Percentiles rank a stretch among this genome's conserved stretches.
These are phyloP conservation scores for Corchorus olitorius DNA, from an alignment of 345 rosid genomes.

Conservation along the genomic window DNA sequence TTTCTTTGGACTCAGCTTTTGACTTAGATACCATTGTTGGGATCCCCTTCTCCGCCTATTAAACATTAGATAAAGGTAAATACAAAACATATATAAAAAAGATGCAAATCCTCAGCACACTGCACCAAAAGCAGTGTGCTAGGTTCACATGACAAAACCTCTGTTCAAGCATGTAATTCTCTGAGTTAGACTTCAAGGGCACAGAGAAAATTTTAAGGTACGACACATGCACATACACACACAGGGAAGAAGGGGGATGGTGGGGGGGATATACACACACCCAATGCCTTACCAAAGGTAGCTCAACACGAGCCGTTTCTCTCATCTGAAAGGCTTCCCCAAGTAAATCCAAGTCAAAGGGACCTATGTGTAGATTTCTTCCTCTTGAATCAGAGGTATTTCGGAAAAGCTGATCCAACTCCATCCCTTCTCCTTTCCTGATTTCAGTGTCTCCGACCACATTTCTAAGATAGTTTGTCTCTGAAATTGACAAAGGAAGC, in stretches of 20 bases:
- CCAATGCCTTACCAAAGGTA: slow-evolving; percentile 56
- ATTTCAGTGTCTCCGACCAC: slow-evolving; percentile 84
- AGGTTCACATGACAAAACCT: not conserved
- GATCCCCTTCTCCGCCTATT: slow-evolving; percentile 72
- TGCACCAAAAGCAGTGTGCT: not conserved
- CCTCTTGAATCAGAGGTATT: slow-evolving; percentile 40
- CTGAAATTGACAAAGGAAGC: slow-evolving; percentile 72
- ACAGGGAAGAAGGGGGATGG: no score
- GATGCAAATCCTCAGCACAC: not conserved
- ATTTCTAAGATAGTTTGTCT: slow-evolving; percentile 67
- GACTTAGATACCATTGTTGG: slow-evolving; percentile 71
- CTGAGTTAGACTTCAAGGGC: not conserved
- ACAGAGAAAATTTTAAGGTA: not conserved
- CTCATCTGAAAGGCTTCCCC: slow-evolving; percentile 67
- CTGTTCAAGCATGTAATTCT: not conserved
- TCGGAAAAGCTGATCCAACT: slow-evolving; percentile 68
- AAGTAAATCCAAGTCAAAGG: slow-evolving; percentile 72
- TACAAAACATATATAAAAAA: not conserved
- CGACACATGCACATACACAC: no score
- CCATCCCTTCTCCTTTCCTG: slow-evolving; percentile 90
- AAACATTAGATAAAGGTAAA: slow-evolving; percentile 13
- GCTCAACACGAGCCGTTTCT: slow-evolving; percentile 59
- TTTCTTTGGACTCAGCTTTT: slow-evolving; percentile 69
- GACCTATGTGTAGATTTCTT: slow-evolving; percentile 45
- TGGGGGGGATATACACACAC: not conserved